phyloP scores from a whole-genome alignment of 2,329 filamentous ascomycete species.

The Paraphaeosphaeria sporulosa region DNA sequence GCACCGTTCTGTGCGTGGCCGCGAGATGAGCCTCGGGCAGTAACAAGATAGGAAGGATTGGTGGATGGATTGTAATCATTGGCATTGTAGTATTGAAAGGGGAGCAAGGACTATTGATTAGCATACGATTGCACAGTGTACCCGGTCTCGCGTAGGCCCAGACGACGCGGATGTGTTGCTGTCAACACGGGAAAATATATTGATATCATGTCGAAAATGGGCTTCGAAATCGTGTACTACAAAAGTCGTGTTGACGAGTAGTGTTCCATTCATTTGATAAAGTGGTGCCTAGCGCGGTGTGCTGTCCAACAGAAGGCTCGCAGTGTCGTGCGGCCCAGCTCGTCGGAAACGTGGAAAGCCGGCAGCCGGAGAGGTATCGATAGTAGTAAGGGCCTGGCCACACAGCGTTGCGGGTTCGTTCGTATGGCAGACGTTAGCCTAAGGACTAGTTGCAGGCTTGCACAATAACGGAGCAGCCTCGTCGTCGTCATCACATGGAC shows the following conservation, averaged over 20 bases:
- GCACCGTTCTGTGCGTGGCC: not conserved
- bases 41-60: not conserved
- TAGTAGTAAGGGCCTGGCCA: slow-evolving; percentile 1
- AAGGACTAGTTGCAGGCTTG: slow-evolving; percentile 6
- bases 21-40: not conserved
- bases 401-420: not conserved
- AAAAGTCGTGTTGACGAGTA: no score
- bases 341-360: not conserved
- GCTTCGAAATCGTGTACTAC: no score
- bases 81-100: not conserved
- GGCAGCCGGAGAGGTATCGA: slow-evolving; percentile 11
- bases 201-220: not conserved
- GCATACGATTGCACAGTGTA: not conserved
- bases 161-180: not conserved
- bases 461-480: not conserved
- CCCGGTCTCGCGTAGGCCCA: not conserved
- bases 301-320: not conserved
- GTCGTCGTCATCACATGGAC: slow-evolving; percentile 8
- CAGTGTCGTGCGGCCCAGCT: not conserved
- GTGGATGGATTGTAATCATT: not conserved
- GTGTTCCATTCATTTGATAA: no score
- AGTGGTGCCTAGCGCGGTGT: not conserved
- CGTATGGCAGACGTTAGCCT: slow-evolving; percentile 4
- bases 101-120: not conserved
- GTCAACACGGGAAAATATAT: not conserved